phyloP scores from a whole-genome alignment of 139 green algal species.

The Zygnema cylindricum region DNA sequence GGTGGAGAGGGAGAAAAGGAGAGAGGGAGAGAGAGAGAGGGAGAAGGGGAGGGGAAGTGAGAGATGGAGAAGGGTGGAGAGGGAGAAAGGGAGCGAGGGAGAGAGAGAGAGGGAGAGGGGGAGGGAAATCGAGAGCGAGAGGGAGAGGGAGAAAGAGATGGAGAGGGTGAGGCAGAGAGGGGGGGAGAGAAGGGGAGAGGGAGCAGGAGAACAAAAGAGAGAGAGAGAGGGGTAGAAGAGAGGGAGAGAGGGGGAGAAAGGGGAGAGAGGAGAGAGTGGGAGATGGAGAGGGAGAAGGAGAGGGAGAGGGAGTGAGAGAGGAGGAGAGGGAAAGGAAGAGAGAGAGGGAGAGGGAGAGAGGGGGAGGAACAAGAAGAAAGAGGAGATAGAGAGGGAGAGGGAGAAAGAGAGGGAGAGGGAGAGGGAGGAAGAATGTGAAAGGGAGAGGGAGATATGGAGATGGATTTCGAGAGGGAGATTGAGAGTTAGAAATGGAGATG shows the following conservation, averaged over 20 bases:
- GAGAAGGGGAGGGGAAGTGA: background rate
- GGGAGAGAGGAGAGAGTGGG: background rate
- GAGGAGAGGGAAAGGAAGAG: background rate
- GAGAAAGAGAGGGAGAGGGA: too few relatives aligned
- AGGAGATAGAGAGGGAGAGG: too few relatives aligned
- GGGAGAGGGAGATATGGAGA: too few relatives aligned
- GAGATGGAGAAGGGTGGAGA: background rate
- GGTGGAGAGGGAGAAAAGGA: too few relatives aligned
- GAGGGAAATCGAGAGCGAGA: background rate
- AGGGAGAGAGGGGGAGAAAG: background rate
- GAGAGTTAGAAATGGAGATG: background rate
- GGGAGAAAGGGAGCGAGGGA: background rate
- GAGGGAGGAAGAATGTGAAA: too few relatives aligned
- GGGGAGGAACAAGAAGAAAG: background rate
- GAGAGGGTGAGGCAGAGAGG: background rate
- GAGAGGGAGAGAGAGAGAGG: too few relatives aligned
- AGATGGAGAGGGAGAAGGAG: background rate
- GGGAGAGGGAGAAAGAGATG: background rate
- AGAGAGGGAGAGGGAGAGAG: background rate
- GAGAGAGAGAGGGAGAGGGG: background rate
- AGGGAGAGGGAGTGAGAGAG: background rate
- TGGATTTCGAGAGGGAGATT: background rate
- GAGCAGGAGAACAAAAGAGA: background rate
- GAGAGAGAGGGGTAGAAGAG: background rate
- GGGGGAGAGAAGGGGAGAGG: background rate